Conservation (phyloP, 768 basidiomycete species). For the Russula brevipes region DNA sequence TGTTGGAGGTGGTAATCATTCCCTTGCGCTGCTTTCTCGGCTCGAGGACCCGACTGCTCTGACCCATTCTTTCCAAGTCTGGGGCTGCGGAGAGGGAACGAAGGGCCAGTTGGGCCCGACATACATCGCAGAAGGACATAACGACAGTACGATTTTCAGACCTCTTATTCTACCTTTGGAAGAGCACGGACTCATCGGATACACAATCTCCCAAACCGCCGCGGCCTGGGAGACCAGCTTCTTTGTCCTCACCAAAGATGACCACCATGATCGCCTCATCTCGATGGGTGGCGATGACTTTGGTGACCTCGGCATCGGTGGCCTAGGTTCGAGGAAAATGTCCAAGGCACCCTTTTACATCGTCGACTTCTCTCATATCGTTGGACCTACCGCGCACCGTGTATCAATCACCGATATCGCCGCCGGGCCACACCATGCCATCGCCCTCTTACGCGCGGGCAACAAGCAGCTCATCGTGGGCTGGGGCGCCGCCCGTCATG, state of each 20-base stretch:
- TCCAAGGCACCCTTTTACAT: constrained; percentile 34
- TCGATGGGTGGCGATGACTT: constrained; percentile 85
- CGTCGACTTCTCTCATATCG: constrained; percentile 36
- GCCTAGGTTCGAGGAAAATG: constrained; percentile 13
- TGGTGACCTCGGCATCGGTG: constrained; percentile 67
- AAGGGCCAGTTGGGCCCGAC: constrained; percentile 65
- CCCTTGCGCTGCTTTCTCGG: constrained; percentile 56
- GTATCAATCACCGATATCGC: constrained; percentile 41
- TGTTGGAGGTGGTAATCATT: constrained; percentile 74
- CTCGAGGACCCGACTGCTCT: constrained; percentile 10
- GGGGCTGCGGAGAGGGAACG: constrained; percentile 70
- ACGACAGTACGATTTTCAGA: constrained; percentile 39
- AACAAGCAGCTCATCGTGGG: constrained; percentile 44
- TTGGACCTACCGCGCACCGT: constrained; percentile 25
- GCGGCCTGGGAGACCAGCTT: constrained; percentile 85
- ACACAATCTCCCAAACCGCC: constrained; percentile 47
- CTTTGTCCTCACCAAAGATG: constrained; percentile 48
- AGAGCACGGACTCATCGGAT: constrained; percentile 36
- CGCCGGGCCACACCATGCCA: constrained; percentile 70
- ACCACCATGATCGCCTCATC: constrained; percentile 49
- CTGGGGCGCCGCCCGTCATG: constrained; percentile 84
- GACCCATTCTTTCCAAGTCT: constrained; percentile 40
- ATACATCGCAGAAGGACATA: constrained; percentile 28
- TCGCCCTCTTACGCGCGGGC: constrained; percentile 40
- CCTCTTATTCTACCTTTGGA: constrained; percentile 42